These are phyloP conservation scores for Neltuma alba DNA, from an alignment of 306 rosid species.

Conservation along the genomic window DNA sequence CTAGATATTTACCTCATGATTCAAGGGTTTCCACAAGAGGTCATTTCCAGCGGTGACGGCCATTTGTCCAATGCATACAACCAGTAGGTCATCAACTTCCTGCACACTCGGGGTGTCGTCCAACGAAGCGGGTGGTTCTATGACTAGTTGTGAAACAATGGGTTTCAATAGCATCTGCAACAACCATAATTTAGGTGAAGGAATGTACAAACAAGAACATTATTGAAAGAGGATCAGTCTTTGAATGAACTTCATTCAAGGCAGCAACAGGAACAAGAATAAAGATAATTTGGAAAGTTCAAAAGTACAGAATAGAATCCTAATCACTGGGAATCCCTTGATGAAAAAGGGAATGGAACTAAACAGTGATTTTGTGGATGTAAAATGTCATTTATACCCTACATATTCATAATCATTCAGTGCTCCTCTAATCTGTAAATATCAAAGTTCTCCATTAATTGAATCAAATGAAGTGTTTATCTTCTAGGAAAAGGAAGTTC, in stretches of 20 bases:
- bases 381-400: not conserved
- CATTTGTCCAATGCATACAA: conserved; percentile 86
- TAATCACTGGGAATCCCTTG: not conserved
- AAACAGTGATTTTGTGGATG: not conserved
- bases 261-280: conserved; percentile 10
- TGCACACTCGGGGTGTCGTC: conserved; percentile 59
- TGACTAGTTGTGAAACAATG: conserved; percentile 71
- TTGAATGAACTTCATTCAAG: conserved; percentile 8
- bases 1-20: conserved; percentile 67
- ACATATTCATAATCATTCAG: not conserved
- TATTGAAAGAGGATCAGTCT: not conserved
- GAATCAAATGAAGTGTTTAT: not conserved
- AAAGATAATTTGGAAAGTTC: conserved; percentile 21
- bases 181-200: conserved; percentile 13
- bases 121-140: conserved; percentile 70
- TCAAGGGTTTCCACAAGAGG: conserved; percentile 86
- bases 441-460: not conserved
- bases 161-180: conserved; percentile 84
- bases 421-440: not conserved
- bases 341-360: not conserved
- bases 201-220: conserved; percentile 18
- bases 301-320: not conserved
- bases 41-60: conserved; percentile 92
- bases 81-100: conserved; percentile 84
- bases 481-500: not conserved